Conservation (phyloP, 1,284 basidiomycete species). For the Bjerkandera adusta region DNA sequence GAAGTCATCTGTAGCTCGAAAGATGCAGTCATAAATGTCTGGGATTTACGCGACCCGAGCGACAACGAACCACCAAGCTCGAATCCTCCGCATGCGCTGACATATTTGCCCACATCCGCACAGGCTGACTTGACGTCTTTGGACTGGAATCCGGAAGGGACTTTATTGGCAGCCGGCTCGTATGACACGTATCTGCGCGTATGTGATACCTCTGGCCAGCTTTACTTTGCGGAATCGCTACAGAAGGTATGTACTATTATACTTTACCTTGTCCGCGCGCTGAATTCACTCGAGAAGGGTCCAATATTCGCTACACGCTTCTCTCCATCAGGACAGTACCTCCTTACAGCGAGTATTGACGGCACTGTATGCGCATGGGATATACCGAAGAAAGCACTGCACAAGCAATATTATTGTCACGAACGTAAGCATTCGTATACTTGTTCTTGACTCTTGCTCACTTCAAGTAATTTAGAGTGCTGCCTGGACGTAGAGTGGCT, state of each 20-base stretch:
- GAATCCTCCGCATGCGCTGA: slow-evolving; percentile 43
- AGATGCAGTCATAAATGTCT: slow-evolving; percentile 74
- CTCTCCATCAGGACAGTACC: slow-evolving; percentile 65
- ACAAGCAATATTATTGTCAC: slow-evolving; percentile 63
- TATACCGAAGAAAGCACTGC: slow-evolving; percentile 56
- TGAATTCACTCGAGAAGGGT: slow-evolving; percentile 46
- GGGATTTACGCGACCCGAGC: slow-evolving; percentile 58
- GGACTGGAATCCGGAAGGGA: slow-evolving; percentile 72
- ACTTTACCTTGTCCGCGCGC: neutral
- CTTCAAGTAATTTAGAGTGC: slow-evolving; percentile 47
- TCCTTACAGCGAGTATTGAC: slow-evolving; percentile 73
- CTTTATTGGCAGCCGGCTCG: slow-evolving; percentile 71
- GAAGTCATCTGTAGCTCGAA: slow-evolving; percentile 51
- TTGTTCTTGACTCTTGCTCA: slow-evolving; percentile 16
- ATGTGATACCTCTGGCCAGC: slow-evolving; percentile 50
- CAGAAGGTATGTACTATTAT: slow-evolving; percentile 46
- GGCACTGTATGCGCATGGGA: slow-evolving; percentile 78
- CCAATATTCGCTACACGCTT: slow-evolving; percentile 76
- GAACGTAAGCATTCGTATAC: slow-evolving; percentile 44
- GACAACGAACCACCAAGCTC: slow-evolving; percentile 26
- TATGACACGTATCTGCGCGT: slow-evolving; percentile 71
- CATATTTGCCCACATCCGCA: slow-evolving; percentile 45
- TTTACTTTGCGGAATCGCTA: slow-evolving; percentile 57
- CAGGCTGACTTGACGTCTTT: slow-evolving; percentile 67
- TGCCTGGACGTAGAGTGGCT: slow-evolving; percentile 84